Evolutionary conservation across 2,329 filamentous ascomycete species (phyloP), one percentile per base, ranked within the genome.

Genomic region (Alternaria sp.): DNA sequence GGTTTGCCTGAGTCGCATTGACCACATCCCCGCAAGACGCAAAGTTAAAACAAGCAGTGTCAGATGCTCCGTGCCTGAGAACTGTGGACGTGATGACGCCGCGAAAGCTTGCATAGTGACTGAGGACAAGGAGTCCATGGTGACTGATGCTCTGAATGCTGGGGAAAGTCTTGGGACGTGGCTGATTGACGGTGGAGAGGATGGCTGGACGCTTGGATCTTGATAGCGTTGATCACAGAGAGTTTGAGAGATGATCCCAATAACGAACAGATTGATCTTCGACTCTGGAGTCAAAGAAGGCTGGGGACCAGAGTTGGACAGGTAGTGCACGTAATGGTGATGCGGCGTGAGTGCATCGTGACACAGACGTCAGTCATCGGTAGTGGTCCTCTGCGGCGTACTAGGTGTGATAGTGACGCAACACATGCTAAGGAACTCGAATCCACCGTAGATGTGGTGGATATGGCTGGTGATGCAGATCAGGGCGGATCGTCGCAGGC

Each of bases 21-120:
- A 65, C 23, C 30, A 28, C 7, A 57, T 36, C 36, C 52, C 36
- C 50, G 45, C 44, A 32, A 40, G 50, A 52, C 36, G 17, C 32
- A 57, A 51, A 56, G 50, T 26, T 64, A 61, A 63, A 66, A 66
- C 66, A 23, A 30, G 49, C 50, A 62, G 8, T 36, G 63, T 66
- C 63, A 23, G 66, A 66, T 55, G 47, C 19, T 36, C 17, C 26
- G 55, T 25, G 46, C 45, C 43, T 58, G 12, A 15, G 36, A 30
- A 36, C 15, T 49, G 17, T 30, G 19, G 30, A 47, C 36, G n/a
- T 19, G 8, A 26, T 32, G 59, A 47, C 32, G 10, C 25, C 9
- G 30, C 19, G 28, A 17, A 49, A 45, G 26, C 45, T 59, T 57
- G 47, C 54, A 62, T 55, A 19, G 32, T n/a, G 25, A 28, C n/a